Evolutionary conservation across 2,329 filamentous ascomycete genomes (phyloP).

Genomic region (Colletotrichum tamarilloi): DNA sequence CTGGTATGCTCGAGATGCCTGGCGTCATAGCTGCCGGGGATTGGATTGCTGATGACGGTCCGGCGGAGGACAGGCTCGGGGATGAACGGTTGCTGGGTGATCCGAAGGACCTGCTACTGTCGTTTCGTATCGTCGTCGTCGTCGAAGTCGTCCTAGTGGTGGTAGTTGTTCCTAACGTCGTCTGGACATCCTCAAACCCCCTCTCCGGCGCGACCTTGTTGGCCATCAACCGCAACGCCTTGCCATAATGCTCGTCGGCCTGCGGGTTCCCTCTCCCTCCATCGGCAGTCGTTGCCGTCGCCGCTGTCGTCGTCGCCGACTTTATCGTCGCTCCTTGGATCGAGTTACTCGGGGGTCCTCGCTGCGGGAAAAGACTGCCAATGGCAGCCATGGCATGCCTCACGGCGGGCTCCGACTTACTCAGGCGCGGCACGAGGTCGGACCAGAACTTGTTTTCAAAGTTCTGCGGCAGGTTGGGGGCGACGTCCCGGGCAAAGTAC

Average conservation of each 20-base stretch:
- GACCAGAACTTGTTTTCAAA: slow-evolving; percentile 58
- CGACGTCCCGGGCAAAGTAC: slow-evolving; percentile 48
- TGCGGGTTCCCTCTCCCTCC: not conserved
- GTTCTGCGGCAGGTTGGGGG: slow-evolving; percentile 51
- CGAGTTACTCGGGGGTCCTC: slow-evolving; percentile 47
- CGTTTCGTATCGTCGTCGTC: not conserved
- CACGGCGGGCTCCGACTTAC: slow-evolving; percentile 56
- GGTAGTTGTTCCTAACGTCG: not conserved
- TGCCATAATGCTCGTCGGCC: not conserved
- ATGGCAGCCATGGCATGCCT: slow-evolving; percentile 63
- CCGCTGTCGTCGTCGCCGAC: too few species aligned
- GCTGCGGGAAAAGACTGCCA: slow-evolving; percentile 47
- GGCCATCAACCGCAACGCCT: not conserved
- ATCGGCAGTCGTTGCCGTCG: not conserved
- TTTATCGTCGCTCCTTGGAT: slow-evolving; percentile 3
- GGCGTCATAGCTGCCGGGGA: not conserved
- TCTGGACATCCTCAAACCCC: not conserved
- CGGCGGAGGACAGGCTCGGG: not conserved
- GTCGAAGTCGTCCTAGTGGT: not conserved
- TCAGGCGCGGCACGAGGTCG: slow-evolving; percentile 56
- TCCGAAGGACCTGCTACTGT: not conserved
- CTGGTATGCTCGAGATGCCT: not conserved
- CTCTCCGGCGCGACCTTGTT: not conserved
- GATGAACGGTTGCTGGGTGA: slow-evolving; percentile 20
- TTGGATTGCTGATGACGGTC: not conserved